These are phyloP conservation scores for Umbilicaria muhlenbergii DNA, from an alignment of 495 filamentous ascomycete species.

Conservation along the genomic window DNA sequence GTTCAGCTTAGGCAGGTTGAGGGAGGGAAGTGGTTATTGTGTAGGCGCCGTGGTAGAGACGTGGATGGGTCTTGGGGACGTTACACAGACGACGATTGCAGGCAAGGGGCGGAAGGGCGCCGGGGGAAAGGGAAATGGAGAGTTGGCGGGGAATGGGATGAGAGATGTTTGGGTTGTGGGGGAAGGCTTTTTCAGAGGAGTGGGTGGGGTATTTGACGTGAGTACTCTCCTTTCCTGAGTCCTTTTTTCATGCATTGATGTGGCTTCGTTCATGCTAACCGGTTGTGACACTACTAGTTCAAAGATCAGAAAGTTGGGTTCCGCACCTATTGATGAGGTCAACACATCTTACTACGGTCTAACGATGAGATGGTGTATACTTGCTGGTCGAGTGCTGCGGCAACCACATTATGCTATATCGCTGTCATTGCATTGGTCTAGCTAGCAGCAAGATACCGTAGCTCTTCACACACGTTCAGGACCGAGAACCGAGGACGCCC, in stretches of 20 bases:
- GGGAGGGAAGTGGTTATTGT: constrained; percentile 19
- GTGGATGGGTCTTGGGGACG: constrained; percentile 15
- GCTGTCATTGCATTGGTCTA: too few relatives aligned
- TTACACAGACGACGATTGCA: constrained; percentile 8
- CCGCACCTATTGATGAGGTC: constrained; percentile 9
- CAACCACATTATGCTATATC: too few relatives aligned
- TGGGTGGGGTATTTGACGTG: constrained; percentile 20
- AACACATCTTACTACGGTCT: too few relatives aligned
- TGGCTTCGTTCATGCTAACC: neutral
- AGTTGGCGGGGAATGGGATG: constrained; percentile 18
- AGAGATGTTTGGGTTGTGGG: constrained; percentile 21
- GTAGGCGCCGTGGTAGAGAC: constrained; percentile 21
- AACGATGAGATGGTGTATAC: too few relatives aligned
- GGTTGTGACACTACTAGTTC: constrained; percentile 2
- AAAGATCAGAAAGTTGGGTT: constrained; percentile 13
- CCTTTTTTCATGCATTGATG: neutral
- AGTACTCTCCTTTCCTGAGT: neutral
- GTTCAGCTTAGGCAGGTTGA: constrained; percentile 19
- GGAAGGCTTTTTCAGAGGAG: constrained; percentile 17
- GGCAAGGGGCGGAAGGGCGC: constrained; percentile 7
- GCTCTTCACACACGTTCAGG: too few relatives aligned
- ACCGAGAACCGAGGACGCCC: too few relatives aligned
- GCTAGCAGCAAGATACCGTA: too few relatives aligned
- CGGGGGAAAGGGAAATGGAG: constrained; percentile 1
- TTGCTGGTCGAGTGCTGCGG: too few relatives aligned